phyloP scores from a whole-genome alignment of 345 rosid species.

The Abelmoschus esculentus region DNA sequence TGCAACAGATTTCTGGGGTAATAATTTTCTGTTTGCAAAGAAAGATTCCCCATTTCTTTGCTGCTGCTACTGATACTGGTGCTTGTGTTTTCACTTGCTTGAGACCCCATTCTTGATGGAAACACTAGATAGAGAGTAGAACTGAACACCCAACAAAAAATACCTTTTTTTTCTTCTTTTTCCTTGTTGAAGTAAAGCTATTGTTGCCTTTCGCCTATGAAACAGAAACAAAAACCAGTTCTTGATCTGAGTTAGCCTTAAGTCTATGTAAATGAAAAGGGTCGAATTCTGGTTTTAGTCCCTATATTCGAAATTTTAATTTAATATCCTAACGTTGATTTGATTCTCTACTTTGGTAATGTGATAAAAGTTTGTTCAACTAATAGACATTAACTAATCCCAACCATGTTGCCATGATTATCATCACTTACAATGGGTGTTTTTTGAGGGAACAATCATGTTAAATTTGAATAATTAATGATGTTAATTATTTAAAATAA shows the following conservation, averaged over 20 bases:
- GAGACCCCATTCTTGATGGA: constrained; percentile 39
- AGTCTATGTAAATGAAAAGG: constrained; percentile 22
- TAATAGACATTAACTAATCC: no score
- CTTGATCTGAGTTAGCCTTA: constrained; percentile 25
- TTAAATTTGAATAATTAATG: no score
- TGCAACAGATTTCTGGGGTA: constrained; percentile 75
- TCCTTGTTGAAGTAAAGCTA: not conserved
- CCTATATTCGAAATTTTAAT: not conserved
- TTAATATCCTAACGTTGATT: no score
- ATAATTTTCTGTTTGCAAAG: constrained; percentile 45
- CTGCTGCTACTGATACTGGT: constrained; percentile 27
- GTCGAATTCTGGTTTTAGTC: not conserved
- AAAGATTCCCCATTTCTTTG: constrained; percentile 41
- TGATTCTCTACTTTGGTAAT: no score
- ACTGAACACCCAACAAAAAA: not conserved
- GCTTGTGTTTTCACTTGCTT: constrained; percentile 30
- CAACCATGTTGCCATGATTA: no score
- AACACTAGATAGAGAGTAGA: not conserved
- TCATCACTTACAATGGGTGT: no score
- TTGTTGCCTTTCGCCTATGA: not conserved
- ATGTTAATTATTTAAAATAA: no score
- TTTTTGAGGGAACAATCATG: no score
- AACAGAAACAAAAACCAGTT: constrained; percentile 4
- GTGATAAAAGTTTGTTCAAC: no score
- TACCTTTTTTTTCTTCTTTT: not conserved